These are phyloP conservation scores for Boletus speciosus DNA, from an alignment of 768 basidiomycete species.

Conservation along the genomic window DNA sequence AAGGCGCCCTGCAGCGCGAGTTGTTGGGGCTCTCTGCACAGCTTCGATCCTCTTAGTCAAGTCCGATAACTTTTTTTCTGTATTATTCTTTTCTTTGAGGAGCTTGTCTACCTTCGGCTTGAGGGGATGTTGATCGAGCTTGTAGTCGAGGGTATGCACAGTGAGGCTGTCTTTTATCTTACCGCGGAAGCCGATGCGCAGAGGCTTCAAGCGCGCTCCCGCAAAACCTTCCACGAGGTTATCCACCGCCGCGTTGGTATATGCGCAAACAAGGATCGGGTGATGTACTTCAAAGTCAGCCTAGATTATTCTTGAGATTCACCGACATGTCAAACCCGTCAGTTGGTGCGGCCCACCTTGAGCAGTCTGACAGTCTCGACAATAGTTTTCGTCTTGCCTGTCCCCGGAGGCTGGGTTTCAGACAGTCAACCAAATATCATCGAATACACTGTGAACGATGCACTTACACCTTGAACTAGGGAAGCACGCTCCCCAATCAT, in stretches of 20 bases:
- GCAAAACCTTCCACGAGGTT: slow-evolving; percentile 79
- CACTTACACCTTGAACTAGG: slow-evolving; percentile 80
- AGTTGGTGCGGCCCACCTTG: slow-evolving; percentile 44
- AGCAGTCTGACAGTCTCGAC: slow-evolving; percentile 79
- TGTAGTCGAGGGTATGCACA: slow-evolving; percentile 59
- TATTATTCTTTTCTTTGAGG: slow-evolving; percentile 36
- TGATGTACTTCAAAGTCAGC: slow-evolving; percentile 76
- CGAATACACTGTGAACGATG: not conserved
- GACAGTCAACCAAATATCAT: not conserved
- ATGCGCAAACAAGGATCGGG: slow-evolving; percentile 88
- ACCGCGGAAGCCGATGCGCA: slow-evolving; percentile 69
- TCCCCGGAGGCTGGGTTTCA: slow-evolving; percentile 71
- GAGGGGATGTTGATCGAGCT: slow-evolving; percentile 59
- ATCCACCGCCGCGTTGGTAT: slow-evolving; percentile 91
- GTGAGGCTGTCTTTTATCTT: slow-evolving; percentile 55
- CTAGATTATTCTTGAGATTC: slow-evolving; percentile 33
- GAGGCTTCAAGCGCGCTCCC: slow-evolving; percentile 58
- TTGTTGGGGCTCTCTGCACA: slow-evolving; percentile 14
- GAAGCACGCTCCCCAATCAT: slow-evolving; percentile 81
- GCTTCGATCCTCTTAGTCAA: slow-evolving; percentile 27
- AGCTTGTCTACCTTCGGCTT: slow-evolving; percentile 42
- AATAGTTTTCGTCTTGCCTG: slow-evolving; percentile 91
- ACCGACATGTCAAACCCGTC: not conserved
- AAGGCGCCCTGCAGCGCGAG: slow-evolving; percentile 20
- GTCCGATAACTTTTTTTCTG: slow-evolving; percentile 23